These are phyloP conservation scores for Eucalyptus rudis DNA, from an alignment of 345 rosid genomes.

Conservation along the genomic window DNA sequence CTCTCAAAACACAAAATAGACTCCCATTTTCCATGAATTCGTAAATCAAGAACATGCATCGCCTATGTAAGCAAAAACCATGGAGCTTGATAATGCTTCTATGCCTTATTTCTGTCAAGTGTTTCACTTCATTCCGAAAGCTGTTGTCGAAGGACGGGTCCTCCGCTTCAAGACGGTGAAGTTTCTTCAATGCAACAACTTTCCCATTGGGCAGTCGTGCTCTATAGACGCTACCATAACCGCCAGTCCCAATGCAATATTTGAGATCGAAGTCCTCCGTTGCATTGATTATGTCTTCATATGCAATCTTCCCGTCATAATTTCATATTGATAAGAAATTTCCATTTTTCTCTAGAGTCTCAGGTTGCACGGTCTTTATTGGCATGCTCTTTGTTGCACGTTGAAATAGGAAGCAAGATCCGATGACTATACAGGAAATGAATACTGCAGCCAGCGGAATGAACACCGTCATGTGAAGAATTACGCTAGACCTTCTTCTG, in stretches of 20 bases:
- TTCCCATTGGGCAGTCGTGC: background rate
- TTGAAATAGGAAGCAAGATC: rapidly evolving
- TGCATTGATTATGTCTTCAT: slow-evolving; percentile 3
- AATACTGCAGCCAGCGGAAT: rapidly evolving
- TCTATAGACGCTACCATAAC: slow-evolving; percentile 12
- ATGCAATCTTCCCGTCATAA: slow-evolving; percentile 1
- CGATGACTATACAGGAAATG: rapidly evolving
- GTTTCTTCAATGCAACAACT: slow-evolving; percentile 1
- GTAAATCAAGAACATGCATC: background rate
- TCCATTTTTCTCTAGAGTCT: background rate
- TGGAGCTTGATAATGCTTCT: background rate
- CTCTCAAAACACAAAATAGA: background rate
- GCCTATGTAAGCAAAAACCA: background rate
- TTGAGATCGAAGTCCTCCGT: background rate
- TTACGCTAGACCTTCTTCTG: too few relatives aligned
- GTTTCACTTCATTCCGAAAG: background rate
- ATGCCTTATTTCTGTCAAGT: background rate
- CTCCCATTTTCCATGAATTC: background rate
- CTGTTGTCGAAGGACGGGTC: background rate
- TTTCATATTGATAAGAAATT: background rate
- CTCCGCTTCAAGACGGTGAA: background rate
- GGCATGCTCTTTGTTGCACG: too few relatives aligned
- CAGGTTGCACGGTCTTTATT: background rate
- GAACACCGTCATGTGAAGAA: rapidly evolving
- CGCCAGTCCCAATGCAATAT: slow-evolving; percentile 12